Evolutionary conservation across 2,329 filamentous ascomycete species (phyloP).

Genomic region (Arthrobotrys pseudoclavata): DNA sequence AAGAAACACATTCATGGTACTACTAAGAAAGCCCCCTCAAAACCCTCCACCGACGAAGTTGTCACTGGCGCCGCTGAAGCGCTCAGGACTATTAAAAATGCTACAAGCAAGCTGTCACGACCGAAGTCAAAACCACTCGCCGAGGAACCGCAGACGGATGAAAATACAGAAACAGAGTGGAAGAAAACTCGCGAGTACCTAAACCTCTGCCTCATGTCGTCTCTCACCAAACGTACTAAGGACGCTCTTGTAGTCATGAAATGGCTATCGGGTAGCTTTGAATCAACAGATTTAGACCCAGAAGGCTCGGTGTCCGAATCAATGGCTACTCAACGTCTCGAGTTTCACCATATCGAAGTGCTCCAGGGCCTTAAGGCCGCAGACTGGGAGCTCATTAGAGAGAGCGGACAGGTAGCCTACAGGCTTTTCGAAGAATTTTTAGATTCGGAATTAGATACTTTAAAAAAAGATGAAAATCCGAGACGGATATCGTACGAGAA

Average conservation of each 20-base stretch:
- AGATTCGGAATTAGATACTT: neutral
- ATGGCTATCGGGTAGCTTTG: neutral
- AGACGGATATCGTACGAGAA: neutral
- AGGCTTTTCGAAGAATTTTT: neutral
- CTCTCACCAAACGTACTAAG: neutral
- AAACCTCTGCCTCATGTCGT: neutral
- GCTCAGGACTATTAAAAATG: too few relatives aligned
- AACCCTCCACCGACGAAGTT: too few relatives aligned
- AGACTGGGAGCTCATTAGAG: neutral
- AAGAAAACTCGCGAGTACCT: neutral
- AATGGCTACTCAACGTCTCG: neutral
- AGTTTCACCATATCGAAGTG: neutral
- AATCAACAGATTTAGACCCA: neutral
- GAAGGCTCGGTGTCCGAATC: neutral
- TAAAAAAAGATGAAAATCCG: neutral
- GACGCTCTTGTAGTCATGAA: neutral
- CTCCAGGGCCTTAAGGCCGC: neutral
- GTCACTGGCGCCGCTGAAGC: too few relatives aligned
- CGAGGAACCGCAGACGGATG: too few relatives aligned
- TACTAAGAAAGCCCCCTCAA: too few relatives aligned
- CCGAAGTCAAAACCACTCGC: too few relatives aligned
- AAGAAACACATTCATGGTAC: too few relatives aligned
- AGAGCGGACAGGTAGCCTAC: neutral
- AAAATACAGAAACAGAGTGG: too few relatives aligned
- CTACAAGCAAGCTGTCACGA: too few relatives aligned